Base-by-base conservation (phyloP, 495 filamentous ascomycete genomes). In the Astrothelium macrocarpum region DNA sequence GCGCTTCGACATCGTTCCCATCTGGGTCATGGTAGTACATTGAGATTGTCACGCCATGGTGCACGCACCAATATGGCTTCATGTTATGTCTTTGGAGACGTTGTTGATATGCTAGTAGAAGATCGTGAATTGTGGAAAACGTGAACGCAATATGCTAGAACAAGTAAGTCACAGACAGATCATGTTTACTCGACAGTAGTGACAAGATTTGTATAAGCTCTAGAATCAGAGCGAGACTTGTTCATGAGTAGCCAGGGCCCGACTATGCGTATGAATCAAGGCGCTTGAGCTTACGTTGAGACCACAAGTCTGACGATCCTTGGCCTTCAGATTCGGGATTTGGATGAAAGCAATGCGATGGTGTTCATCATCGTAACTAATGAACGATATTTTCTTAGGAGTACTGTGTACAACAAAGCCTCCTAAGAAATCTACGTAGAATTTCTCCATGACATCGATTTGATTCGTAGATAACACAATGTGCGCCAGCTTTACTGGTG, bases 11-110 rank as follows among this genome's bases (percentile, higher is more conserved):
- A 49, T 59, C 32, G 65, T 81, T 81, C 7, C 79, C 78, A 63
- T 81, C 79, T 18, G 78, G 78, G 60, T 81, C 79, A 18, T 66
- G 62, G 59, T 77, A 79, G 61, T 78, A 79, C 1, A 79, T 68
- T 34, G 72, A 76, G 1, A 70, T 77, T 2, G 75, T 80, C 1
- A 70, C 66, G 1, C 79, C 79, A 60, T 81, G 79, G 61, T 80
- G 79, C 28, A 79, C 72, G 53, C 68, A 74, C 79, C 79, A 81
- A 14, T 65, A 23, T 0, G 78, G 79, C 46, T 70, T 26, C 18
- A 80, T 76, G 0, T 73, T 75, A n/a, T 65, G 67, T 0, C 68
- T 65, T 59, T 75, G 73, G 11, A 49, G 45, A 42, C 70, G 66
- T 20, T 68, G 31, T 10, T 74, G 70, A 45, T 77, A 76, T 2